Conservation (phyloP, 495 filamentous ascomycete species). For the Aspergillus carlsbadensis region DNA sequence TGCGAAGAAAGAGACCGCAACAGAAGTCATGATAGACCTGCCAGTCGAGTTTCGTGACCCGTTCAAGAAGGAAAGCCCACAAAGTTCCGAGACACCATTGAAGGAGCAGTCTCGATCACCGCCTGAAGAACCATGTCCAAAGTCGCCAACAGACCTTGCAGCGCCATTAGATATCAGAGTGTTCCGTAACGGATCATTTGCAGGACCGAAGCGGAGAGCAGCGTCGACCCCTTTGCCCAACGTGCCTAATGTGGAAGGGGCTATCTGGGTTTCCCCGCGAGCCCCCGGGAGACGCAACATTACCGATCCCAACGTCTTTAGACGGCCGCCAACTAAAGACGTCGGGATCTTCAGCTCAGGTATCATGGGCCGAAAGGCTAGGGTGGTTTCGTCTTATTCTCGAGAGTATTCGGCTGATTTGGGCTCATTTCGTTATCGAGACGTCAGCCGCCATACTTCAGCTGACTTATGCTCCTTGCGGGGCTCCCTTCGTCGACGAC, state of each 20-base stretch:
- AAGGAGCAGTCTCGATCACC: constrained; percentile 22
- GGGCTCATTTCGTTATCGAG: constrained; percentile 3
- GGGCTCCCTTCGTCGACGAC: constrained; percentile 35
- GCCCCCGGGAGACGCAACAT: constrained; percentile 38
- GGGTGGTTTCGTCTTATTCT: constrained; percentile 23
- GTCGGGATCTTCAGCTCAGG: constrained; percentile 13
- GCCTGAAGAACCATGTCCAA: constrained; percentile 29
- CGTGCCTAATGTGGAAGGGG: constrained; percentile 25
- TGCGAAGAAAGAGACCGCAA: constrained; percentile 12
- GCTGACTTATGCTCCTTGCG: constrained; percentile 32
- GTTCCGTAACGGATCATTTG: constrained; percentile 29
- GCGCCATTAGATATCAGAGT: constrained; percentile 20
- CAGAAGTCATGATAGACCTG: constrained; percentile 10
- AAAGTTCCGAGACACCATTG: constrained; percentile 5
- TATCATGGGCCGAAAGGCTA: constrained; percentile 12
- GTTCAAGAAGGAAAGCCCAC: constrained; percentile 21
- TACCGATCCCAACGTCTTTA: constrained; percentile 42
- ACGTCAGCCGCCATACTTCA: constrained; percentile 21
- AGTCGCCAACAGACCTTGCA: constrained; percentile 18
- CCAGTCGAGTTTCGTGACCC: constrained; percentile 39
- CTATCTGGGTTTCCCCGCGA: constrained; percentile 21
- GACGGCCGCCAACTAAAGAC: constrained; percentile 29
- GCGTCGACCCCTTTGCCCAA: constrained; percentile 32
- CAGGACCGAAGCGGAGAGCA: constrained; percentile 36
- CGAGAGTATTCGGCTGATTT: constrained; percentile 25